phyloP scores from a whole-genome alignment of 495 filamentous ascomycete species.

The Talaromyces wortmannii region DNA sequence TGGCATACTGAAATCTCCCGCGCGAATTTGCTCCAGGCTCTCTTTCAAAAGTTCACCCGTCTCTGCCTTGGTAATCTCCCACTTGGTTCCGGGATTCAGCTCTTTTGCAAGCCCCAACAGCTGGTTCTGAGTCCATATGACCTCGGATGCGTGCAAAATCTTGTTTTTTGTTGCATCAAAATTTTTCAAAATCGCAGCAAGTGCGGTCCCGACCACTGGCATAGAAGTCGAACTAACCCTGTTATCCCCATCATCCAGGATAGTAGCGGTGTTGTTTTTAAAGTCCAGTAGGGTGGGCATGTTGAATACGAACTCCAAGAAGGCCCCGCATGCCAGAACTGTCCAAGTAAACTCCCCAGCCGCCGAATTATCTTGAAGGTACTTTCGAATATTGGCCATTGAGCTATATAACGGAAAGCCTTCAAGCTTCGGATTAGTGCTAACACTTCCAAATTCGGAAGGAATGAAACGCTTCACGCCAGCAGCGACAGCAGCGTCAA shows the following conservation, averaged over 20 bases:
- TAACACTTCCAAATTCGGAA: conserved; percentile 36
- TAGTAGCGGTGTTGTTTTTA: not conserved
- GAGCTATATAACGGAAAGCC: not conserved
- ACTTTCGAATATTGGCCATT: conserved; percentile 43
- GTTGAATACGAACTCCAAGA: conserved; percentile 45
- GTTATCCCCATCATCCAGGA: conserved; percentile 49
- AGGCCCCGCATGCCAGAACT: conserved; percentile 38
- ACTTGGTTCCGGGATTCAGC: not conserved
- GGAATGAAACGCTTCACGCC: conserved; percentile 50
- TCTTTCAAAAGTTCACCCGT: not conserved
- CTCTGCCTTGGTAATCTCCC: not conserved
- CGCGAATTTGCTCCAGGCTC: not conserved
- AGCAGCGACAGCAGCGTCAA: conserved; percentile 42
- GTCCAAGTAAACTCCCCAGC: conserved; percentile 40
- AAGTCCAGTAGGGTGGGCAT: not conserved
- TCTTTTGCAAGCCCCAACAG: conserved; percentile 26
- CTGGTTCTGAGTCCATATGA: conserved; percentile 47
- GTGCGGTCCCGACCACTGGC: conserved; percentile 36
- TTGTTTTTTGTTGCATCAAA: conserved; percentile 48
- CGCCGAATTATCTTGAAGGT: conserved; percentile 32
- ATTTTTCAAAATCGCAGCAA: conserved; percentile 42
- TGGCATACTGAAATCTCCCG: not conserved
- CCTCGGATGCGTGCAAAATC: conserved; percentile 39
- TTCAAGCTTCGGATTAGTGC: conserved; percentile 19
- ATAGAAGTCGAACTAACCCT: conserved; percentile 41